A percentile compares a stretch with the other conserved stretches of the same genome.
These are phyloP conservation scores for Pyrenochaeta sp. DNA, from an alignment of 2,329 filamentous ascomycete species.

Conservation along the genomic window DNA sequence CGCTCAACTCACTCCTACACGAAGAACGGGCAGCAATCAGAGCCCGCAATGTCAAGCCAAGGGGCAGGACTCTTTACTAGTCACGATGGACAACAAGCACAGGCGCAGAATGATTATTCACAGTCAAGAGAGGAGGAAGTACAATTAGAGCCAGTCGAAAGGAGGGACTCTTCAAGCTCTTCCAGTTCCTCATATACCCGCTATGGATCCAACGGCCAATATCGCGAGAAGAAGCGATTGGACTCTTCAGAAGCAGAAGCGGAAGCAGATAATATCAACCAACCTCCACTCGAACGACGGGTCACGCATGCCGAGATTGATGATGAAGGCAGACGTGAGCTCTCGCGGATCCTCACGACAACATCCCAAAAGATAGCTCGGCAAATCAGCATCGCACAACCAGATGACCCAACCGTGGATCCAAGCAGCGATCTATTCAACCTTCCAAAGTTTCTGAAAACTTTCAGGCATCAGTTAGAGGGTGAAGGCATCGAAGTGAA, in stretches of 20 bases:
- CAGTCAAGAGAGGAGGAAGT: slow-evolving; percentile 18
- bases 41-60: background rate
- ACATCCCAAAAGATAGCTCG: slow-evolving; percentile 32
- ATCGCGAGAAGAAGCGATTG: slow-evolving; percentile 9
- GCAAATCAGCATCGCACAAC: slow-evolving; percentile 33
- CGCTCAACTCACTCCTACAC: slow-evolving; percentile 12
- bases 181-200: slow-evolving; percentile 31
- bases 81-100: background rate
- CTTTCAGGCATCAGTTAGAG: slow-evolving; percentile 60
- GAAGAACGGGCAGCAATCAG: background rate
- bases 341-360: slow-evolving; percentile 34
- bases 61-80: background rate
- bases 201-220: slow-evolving; percentile 19
- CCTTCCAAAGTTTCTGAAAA: slow-evolving; percentile 61
- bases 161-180: slow-evolving; percentile 18
- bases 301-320: slow-evolving; percentile 33
- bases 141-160: slow-evolving; percentile 17
- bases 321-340: slow-evolving; percentile 33
- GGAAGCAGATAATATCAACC: slow-evolving; percentile 11
- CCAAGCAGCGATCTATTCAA: slow-evolving; percentile 62
- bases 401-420: slow-evolving; percentile 61
- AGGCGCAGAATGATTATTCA: slow-evolving; percentile 2
- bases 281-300: slow-evolving; percentile 20
- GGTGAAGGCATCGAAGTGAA: slow-evolving; percentile 64
- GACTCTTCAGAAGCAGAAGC: slow-evolving; percentile 12